Evolutionary conservation across 148 eudicot genomes (phyloP).

Genomic region (Talinum fruticosum): DNA sequence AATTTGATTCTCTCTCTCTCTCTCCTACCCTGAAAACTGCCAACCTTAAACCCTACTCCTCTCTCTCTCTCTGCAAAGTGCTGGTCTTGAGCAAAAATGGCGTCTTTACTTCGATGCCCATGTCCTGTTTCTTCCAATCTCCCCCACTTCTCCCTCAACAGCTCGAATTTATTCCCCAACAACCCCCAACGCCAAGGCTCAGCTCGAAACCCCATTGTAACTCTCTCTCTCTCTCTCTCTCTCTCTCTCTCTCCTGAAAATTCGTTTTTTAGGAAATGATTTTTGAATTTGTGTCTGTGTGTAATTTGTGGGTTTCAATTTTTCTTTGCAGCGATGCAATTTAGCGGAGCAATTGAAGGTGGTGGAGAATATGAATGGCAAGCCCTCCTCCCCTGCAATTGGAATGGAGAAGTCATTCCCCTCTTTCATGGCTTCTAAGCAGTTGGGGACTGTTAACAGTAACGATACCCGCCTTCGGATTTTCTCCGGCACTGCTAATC

Average conservation of each 20-base stretch:
- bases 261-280: not conserved
- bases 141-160: slow-evolving; percentile 11
- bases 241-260: not conserved
- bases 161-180: slow-evolving; percentile 13
- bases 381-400: slow-evolving; percentile 27
- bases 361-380: slow-evolving; percentile 69
- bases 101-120: slow-evolving; percentile 24
- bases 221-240: slow-evolving; percentile 7
- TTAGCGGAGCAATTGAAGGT: slow-evolving; percentile 54
- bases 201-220: slow-evolving; percentile 24
- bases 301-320: slow-evolving; percentile 1
- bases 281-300: not conserved
- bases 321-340: slow-evolving; percentile 51
- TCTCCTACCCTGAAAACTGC: not conserved
- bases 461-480: slow-evolving; percentile 71
- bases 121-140: slow-evolving; percentile 22
- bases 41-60: slow-evolving; percentile 19
- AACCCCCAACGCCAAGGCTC: slow-evolving; percentile 7
- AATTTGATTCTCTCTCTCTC: not conserved
- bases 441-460: slow-evolving; percentile 23
- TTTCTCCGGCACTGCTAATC: slow-evolving; percentile 94
- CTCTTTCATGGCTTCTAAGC: slow-evolving; percentile 44
- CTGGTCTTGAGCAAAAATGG: slow-evolving; percentile 21
- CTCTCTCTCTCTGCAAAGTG: not conserved
- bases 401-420: slow-evolving; percentile 48